phyloP scores from a whole-genome alignment of 345 rosid species.

The Lepidium aucheri region DNA sequence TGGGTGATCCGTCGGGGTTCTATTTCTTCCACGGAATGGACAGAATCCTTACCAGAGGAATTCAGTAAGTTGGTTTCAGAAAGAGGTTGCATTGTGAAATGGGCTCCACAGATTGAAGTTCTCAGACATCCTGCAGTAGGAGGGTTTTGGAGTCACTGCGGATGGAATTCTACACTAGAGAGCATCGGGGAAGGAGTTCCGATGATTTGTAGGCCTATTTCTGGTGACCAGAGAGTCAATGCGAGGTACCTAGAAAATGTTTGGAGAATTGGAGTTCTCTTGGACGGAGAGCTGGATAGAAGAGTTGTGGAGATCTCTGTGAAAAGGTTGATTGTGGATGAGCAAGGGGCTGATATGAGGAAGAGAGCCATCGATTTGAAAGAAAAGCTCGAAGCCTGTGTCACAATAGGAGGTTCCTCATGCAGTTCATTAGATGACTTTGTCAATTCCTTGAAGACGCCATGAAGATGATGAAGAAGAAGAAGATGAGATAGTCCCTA shows the following conservation, averaged over 20 bases:
- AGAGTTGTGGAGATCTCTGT: conserved; percentile 17
- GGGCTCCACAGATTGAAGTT: conserved; percentile 49
- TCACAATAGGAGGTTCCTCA: conserved; percentile 21
- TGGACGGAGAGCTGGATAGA: conserved; percentile 30
- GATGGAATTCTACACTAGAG: conserved; percentile 45
- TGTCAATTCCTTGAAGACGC: not conserved
- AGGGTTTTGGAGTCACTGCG: conserved; percentile 45
- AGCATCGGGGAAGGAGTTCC: conserved; percentile 47
- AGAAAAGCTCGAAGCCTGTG: conserved; percentile 14
- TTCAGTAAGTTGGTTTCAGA: conserved; percentile 20
- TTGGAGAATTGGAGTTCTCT: conserved; percentile 35
- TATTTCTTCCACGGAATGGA: conserved; percentile 12
- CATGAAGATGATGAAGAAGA: not conserved
- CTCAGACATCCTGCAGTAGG: conserved; percentile 40
- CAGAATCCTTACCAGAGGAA: conserved; percentile 26
- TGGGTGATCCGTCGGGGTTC: conserved; percentile 40
- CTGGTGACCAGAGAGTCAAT: conserved; percentile 34
- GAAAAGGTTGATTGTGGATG: conserved; percentile 24
- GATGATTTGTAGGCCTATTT: conserved; percentile 35
- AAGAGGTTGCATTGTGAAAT: conserved; percentile 34
- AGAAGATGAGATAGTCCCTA: not conserved
- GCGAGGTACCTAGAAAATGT: conserved; percentile 30
- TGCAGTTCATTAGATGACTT: conserved; percentile 15
- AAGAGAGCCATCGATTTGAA: conserved; percentile 20
- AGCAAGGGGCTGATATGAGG: conserved; percentile 30